Conservation (phyloP, 2,329 filamentous ascomycete genomes). For the Dothistroma pini region DNA sequence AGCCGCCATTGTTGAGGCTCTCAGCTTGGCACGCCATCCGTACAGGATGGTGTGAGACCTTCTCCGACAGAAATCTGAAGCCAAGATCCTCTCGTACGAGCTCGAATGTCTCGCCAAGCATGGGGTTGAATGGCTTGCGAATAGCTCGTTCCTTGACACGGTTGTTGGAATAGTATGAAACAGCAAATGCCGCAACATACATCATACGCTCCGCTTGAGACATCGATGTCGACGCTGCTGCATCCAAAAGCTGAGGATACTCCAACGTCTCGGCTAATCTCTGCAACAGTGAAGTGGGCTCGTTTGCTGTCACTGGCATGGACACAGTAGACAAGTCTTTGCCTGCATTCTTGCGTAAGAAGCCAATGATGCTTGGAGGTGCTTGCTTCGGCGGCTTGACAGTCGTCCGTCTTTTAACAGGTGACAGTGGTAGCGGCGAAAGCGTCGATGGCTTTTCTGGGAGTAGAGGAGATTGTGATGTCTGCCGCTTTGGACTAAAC, state of each 20-base stretch:
- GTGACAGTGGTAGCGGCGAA: conserved; percentile 68
- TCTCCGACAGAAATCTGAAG: conserved; percentile 90
- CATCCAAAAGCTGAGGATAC: conserved; percentile 79
- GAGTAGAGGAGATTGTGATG: conserved; percentile 52
- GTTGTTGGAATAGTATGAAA: conserved; percentile 77
- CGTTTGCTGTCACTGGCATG: conserved; percentile 96
- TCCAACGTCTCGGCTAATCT: conserved; percentile 87
- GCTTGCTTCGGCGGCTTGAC: conserved; percentile 71
- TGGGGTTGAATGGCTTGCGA: conserved; percentile 94
- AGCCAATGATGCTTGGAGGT: conserved; percentile 88
- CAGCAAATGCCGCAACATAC: conserved; percentile 83
- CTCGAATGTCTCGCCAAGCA: conserved; percentile 94
- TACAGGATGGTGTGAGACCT: conserved; percentile 89
- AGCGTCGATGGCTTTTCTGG: conserved; percentile 73
- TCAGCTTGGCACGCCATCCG: conserved; percentile 93
- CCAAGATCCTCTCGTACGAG: conserved; percentile 82
- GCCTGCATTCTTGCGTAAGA: conserved; percentile 94
- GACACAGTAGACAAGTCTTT: conserved; percentile 96
- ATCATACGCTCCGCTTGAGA: conserved; percentile 68
- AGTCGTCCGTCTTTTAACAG: conserved; percentile 63
- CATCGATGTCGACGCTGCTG: conserved; percentile 53
- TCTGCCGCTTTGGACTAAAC: conserved; percentile 19
- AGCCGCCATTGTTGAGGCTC: conserved; percentile 54
- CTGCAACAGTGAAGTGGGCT: conserved; percentile 84
- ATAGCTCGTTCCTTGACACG: conserved; percentile 87